phyloP scores from a whole-genome alignment of 1,284 basidiomycete species.

The Schizophyllum amplum region DNA sequence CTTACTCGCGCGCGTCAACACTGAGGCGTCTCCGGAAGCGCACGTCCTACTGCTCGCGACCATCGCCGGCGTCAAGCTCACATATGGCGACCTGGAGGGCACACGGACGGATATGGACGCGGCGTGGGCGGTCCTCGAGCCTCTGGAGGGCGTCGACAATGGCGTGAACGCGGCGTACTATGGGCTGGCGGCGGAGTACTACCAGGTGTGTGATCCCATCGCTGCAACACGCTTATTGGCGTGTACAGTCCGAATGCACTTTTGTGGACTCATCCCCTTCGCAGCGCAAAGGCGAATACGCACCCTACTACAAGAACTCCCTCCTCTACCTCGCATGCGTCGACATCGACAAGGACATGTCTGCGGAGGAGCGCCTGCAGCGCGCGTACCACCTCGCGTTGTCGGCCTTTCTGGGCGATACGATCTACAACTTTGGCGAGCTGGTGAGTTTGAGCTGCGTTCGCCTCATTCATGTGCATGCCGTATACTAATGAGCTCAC shows the following conservation, averaged over 20 bases:
- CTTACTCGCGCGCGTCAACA: constrained; percentile 67
- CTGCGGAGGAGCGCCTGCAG: constrained; percentile 67
- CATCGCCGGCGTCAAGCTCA: constrained; percentile 84
- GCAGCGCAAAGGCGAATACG: constrained; percentile 93
- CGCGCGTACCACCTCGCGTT: constrained; percentile 92
- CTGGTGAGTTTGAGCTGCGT: constrained; percentile 46
- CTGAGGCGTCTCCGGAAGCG: constrained; percentile 65
- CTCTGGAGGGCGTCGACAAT: constrained; percentile 81
- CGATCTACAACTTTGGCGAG: constrained; percentile 99
- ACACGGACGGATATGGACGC: constrained; percentile 88
- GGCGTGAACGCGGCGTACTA: constrained; percentile 93
- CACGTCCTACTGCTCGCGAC: constrained; percentile 84
- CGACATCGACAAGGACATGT: constrained; percentile 73
- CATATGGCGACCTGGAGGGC: constrained; percentile 83
- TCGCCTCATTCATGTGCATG: not conserved
- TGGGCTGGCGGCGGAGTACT: constrained; percentile 91
- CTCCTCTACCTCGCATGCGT: constrained; percentile 95
- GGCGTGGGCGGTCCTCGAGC: constrained; percentile 76
- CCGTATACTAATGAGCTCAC: not conserved
- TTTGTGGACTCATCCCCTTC: not conserved
- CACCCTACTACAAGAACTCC: constrained; percentile 95
- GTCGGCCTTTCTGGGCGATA: constrained; percentile 89
- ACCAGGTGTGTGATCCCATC: constrained; percentile 78
- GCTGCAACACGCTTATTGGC: too few species aligned
- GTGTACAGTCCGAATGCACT: not conserved